Evolutionary conservation across 768 basidiomycete species (phyloP).

Genomic region (Royoungia palumana): DNA sequence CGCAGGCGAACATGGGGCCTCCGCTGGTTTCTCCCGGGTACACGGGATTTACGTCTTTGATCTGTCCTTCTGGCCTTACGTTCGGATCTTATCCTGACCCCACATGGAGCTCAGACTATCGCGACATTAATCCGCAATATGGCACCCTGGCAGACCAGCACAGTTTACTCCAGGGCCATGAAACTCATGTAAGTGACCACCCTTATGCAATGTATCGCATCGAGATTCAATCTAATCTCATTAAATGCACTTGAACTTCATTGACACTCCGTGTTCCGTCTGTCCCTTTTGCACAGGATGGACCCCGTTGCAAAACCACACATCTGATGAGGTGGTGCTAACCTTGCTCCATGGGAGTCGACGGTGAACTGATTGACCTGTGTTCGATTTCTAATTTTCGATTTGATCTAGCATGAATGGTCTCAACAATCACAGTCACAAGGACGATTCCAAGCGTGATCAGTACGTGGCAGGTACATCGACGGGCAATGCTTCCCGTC

Average conservation of each 20-base stretch:
- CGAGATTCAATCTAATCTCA: slow-evolving; percentile 5
- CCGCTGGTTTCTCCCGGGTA: background rate
- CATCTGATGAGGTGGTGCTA: slow-evolving; percentile 53
- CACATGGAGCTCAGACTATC: slow-evolving; percentile 56
- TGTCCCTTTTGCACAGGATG: slow-evolving; percentile 45
- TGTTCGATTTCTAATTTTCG: background rate
- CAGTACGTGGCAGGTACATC: slow-evolving; percentile 64
- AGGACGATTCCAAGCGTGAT: slow-evolving; percentile 57
- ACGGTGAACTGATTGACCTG: slow-evolving; percentile 3
- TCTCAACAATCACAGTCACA: slow-evolving; percentile 55
- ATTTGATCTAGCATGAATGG: slow-evolving; percentile 57
- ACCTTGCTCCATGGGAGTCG: background rate
- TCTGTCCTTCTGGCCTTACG: background rate
- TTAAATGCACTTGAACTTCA: background rate
- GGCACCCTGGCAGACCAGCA: slow-evolving; percentile 65
- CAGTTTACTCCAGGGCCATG: slow-evolving; percentile 50
- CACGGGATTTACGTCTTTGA: no score
- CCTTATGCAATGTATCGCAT: slow-evolving; percentile 12
- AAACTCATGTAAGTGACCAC: slow-evolving; percentile 54
- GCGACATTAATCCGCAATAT: slow-evolving; percentile 59
- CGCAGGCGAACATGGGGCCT: slow-evolving; percentile 69
- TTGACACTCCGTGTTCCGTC: background rate
- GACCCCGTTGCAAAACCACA: slow-evolving; percentile 77
- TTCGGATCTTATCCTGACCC: slow-evolving; percentile 14
- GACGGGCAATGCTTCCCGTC: slow-evolving; percentile 57